Conservation (phyloP, 768 basidiomycete genomes). For the Panellus pusillus region DNA sequence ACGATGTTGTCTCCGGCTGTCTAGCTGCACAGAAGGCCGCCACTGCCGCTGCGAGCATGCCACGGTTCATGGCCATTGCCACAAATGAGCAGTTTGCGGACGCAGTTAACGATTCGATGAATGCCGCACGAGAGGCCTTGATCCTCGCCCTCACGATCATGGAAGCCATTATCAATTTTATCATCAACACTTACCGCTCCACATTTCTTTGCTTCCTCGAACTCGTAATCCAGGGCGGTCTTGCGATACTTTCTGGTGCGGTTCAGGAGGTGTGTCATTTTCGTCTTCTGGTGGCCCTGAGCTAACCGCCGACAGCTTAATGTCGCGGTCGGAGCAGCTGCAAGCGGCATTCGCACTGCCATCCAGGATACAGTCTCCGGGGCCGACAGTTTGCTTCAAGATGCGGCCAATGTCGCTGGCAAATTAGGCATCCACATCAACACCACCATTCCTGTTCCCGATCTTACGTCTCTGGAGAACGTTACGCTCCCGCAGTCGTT, state of each 20-base stretch:
- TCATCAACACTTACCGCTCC: constrained; percentile 89
- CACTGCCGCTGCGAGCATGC: constrained; percentile 80
- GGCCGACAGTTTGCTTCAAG: constrained; percentile 68
- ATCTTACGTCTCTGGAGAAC: constrained; percentile 70
- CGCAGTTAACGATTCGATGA: constrained; percentile 76
- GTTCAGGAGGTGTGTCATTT: constrained; percentile 69
- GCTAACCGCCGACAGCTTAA: constrained; percentile 54
- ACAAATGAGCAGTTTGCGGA: constrained; percentile 79
- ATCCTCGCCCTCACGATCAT: constrained; percentile 76
- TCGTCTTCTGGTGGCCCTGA: neutral
- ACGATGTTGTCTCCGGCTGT: constrained; percentile 79
- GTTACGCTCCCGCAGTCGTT: constrained; percentile 80
- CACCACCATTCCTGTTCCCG: constrained; percentile 71
- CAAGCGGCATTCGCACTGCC: constrained; percentile 59
- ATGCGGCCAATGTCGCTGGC: constrained; percentile 57
- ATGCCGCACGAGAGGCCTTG: constrained; percentile 73
- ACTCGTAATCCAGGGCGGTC: constrained; percentile 77
- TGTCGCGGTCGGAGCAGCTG: constrained; percentile 57
- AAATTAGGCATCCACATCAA: constrained; percentile 70
- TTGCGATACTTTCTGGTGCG: constrained; percentile 78
- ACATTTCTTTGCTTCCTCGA: constrained; percentile 94
- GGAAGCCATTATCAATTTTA: constrained; percentile 88
- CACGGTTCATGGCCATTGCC: constrained; percentile 82
- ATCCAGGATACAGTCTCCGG: constrained; percentile 70
- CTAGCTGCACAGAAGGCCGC: constrained; percentile 82